Base-by-base conservation (phyloP, 2,329 filamentous ascomycete species). In the Pseudogymnoascus sp. region DNA sequence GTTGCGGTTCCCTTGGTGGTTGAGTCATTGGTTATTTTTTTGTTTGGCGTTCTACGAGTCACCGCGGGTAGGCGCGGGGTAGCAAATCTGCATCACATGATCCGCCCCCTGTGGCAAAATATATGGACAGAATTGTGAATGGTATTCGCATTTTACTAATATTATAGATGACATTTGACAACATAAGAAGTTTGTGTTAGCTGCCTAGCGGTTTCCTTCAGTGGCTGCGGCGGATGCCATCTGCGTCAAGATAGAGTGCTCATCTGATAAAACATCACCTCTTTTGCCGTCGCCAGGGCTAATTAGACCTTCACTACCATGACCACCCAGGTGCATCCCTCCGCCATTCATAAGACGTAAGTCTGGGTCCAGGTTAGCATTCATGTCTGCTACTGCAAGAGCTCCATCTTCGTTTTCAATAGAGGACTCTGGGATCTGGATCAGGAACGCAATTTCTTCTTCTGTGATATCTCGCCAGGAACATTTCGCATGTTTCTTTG, bases 401-500 rank as follows among this genome's bases (percentile, higher is more conserved):
- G 23, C 16, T 29, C 33, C 60, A 35, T 52, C 38, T 26, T 37
- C 60, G 37, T 38, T 37, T 60, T 38, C 61, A 21, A 38, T 60
- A 39, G 49, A 60, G 43, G 49, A 26, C 33, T 60, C 61, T 19
- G 45, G 45, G 19, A 37, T 41, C 58, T 39, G 45, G 26, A 61
- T 41, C 7, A 63, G 39, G 29, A 63, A 61, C 12, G 68, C 66
- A 11, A 73, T 60, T 45, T 96, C 92, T 2, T 88, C 87, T 33
- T 90, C 85, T 14, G 84, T 86, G n/a, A 94, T 84, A 49, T 89
- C 85, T 67, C 87, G 89, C 91, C 91, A 96, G 12, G 86, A 87
- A 73, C 91, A 96, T 69, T 92, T 92, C 19, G 90, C 90, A 72
- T 96, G 91, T 72, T 95, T 95, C 73, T 90, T 92, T 0, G 91